These are phyloP conservation scores for Eryngium alpinum DNA, from an alignment of 140 eudicot genomes.

Conservation along the genomic window DNA sequence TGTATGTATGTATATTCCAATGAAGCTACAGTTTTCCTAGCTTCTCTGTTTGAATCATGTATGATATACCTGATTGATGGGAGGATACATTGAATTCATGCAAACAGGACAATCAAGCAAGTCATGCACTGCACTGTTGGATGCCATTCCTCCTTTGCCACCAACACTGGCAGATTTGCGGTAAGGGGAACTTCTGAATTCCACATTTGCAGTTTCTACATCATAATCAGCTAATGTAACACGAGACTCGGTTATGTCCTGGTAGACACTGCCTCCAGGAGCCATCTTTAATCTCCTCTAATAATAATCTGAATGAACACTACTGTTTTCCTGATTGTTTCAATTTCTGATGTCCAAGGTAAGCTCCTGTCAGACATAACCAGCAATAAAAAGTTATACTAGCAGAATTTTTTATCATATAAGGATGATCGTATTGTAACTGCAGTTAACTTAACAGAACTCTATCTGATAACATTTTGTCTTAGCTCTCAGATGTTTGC, in stretches of 20 bases:
- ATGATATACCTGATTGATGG: slow-evolving; percentile 41
- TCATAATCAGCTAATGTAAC: slow-evolving; percentile 28
- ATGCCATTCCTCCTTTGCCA: slow-evolving; percentile 31
- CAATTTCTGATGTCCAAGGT: slow-evolving; percentile 10
- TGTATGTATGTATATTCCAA: too few relatives aligned
- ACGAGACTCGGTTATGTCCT: slow-evolving; percentile 36
- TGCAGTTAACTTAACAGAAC: background rate
- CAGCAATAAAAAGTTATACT: background rate
- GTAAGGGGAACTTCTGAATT: slow-evolving; percentile 24
- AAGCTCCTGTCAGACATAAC: slow-evolving; percentile 22
- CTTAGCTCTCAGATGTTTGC: background rate
- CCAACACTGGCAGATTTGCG: slow-evolving; percentile 30
- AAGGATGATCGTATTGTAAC: background rate
- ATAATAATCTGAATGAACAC: background rate
- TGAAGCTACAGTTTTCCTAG: background rate
- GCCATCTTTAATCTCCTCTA: slow-evolving; percentile 24
- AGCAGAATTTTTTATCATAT: background rate
- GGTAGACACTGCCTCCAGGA: slow-evolving; percentile 41
- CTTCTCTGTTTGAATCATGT: background rate
- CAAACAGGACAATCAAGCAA: slow-evolving; percentile 56
- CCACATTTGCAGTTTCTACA: slow-evolving; percentile 29
- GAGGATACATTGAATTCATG: slow-evolving; percentile 42
- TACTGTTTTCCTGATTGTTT: background rate
- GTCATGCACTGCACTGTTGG: slow-evolving; percentile 44
- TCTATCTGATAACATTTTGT: background rate